phyloP scores from a whole-genome alignment of 2,329 filamentous ascomycete genomes.

The Teratosphaeria viscida region DNA sequence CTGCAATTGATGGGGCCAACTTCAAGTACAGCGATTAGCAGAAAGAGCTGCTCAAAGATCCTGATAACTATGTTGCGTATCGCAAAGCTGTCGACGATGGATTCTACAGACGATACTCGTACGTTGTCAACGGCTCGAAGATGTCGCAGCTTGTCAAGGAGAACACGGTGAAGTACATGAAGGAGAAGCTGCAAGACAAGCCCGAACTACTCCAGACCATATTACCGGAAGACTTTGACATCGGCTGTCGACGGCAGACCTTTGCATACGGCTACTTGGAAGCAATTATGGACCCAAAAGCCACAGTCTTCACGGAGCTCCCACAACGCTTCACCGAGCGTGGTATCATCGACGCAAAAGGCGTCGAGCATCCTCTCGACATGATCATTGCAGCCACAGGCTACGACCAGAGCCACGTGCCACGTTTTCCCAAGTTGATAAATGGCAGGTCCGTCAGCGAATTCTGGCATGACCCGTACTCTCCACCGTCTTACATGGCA shows the following conservation, averaged over 20 bases:
- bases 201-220: slow-evolving; percentile 11
- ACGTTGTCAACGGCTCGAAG: slow-evolving; percentile 13
- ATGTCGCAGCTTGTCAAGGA: slow-evolving; percentile 7
- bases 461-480: slow-evolving; percentile 1
- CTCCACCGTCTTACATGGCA: slow-evolving; percentile 13
- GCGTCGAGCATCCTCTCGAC: slow-evolving; percentile 12
- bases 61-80: slow-evolving; percentile 12
- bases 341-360: slow-evolving; percentile 10
- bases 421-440: slow-evolving; percentile 9
- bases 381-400: slow-evolving; percentile 13
- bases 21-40: slow-evolving; percentile 14
- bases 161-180: slow-evolving; percentile 12
- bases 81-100: slow-evolving; percentile 12
- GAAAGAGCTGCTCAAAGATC: slow-evolving; percentile 11
- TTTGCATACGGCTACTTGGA: slow-evolving; percentile 14
- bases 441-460: slow-evolving; percentile 9
- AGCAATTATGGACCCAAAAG: slow-evolving; percentile 10
- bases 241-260: slow-evolving; percentile 12
- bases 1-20: slow-evolving; percentile 11
- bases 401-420: slow-evolving; percentile 13
- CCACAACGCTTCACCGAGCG: slow-evolving; percentile 10
- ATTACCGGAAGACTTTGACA: slow-evolving; percentile 12
- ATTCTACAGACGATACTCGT: slow-evolving; percentile 10
- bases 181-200: slow-evolving; percentile 9
- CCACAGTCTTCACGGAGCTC: slow-evolving; percentile 6